Base-by-base conservation (phyloP, 306 rosid genomes). In the Argentina anserina region DNA sequence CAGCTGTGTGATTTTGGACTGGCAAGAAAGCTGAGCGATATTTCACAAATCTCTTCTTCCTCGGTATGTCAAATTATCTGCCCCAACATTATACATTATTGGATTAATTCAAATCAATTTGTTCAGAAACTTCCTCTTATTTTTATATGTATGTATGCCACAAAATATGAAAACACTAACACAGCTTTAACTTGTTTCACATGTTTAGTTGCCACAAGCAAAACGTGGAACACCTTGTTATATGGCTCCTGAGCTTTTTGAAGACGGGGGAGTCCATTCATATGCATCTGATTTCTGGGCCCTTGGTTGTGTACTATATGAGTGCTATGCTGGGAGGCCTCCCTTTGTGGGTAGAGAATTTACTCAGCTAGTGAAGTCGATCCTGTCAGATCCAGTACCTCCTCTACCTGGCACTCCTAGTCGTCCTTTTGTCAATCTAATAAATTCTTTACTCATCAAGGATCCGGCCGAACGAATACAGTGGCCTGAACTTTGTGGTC, bases 231-330 rank as follows among this genome's bases (percentile, higher is more conserved):
- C 99, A 21, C 99, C 99, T 43, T 89, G 82, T 78, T 94, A 94
- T 80, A 94, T 94, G 99, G 99, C 99, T 82, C 99, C 99, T 0
- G 99, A 94, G 86, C 88, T 94, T 81, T 94, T 94, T 80, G 97
- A 91, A 76, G 99, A 94, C 31, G 97, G 90, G 43, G 96, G 96
- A 64, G 90, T 89, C 60, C 99, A 89, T 82, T 94, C 99, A 10
- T 91, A 80, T 76, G 97, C 97, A 47, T 91, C 99, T 77, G 99
- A 94, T 81, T 81, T 90, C 61, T 94, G 99, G 99, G 99, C 99
- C 73, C 86, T 94, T 59, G 99, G 99, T 40, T 94, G 99, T 80
- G 99, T 91, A 45, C 81, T 94, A 18, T 94, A 88, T 68, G 99
- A 94, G 80, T 89, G 97, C 75, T 94, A 91, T 83, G 81, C 90